phyloP scores from a whole-genome alignment of 805 yeast species.

The Saitoella complicata region DNA sequence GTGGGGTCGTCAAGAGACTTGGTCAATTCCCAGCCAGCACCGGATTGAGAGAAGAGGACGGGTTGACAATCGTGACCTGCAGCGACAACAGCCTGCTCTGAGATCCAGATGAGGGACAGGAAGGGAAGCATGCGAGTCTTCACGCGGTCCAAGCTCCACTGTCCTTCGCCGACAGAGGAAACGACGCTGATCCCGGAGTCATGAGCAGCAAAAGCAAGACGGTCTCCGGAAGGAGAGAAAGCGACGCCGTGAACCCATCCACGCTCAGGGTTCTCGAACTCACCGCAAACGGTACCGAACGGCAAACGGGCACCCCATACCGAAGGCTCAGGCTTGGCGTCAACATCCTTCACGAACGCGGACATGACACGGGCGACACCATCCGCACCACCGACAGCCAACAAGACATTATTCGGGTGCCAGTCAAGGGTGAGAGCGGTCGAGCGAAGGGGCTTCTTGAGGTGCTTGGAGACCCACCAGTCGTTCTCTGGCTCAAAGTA shows the following conservation, averaged over 20 bases:
- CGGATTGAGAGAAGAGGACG: slow-evolving; percentile 60
- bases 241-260: slow-evolving; percentile 88
- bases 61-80: slow-evolving; percentile 93
- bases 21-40: slow-evolving; percentile 40
- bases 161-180: slow-evolving; percentile 47
- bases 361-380: slow-evolving; percentile 84
- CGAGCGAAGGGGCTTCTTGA: slow-evolving; percentile 84
- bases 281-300: slow-evolving; percentile 80
- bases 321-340: slow-evolving; percentile 60
- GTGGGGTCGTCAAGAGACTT: slow-evolving; percentile 46
- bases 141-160: slow-evolving; percentile 40
- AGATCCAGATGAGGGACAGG: slow-evolving; percentile 53
- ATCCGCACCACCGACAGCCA: slow-evolving; percentile 86
- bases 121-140: slow-evolving; percentile 66
- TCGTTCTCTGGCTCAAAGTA: slow-evolving; percentile 91
- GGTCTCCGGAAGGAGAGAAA: slow-evolving; percentile 66
- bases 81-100: slow-evolving; percentile 52
- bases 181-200: slow-evolving; percentile 72
- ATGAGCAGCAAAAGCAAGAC: slow-evolving; percentile 68
- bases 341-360: slow-evolving; percentile 77
- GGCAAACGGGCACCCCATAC: slow-evolving; percentile 94
- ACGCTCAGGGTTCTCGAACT: slow-evolving; percentile 49
- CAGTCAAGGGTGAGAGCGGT: slow-evolving; percentile 71
- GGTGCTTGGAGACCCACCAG: slow-evolving; percentile 99
- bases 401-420: slow-evolving; percentile 83